Conservation (phyloP, 306 rosid genomes). For the Acacia confusa region DNA sequence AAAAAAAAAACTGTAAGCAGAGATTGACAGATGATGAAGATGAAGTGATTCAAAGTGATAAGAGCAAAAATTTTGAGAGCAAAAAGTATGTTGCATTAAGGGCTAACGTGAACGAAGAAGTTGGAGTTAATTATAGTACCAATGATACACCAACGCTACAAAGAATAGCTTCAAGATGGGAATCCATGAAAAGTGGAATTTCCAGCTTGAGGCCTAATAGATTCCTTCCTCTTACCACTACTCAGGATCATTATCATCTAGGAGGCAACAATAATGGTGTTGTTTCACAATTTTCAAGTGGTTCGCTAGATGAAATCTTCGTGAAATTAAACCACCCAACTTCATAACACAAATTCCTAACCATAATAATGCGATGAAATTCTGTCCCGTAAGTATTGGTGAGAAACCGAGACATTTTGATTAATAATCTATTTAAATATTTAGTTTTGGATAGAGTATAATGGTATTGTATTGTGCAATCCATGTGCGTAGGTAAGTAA, state of each 20-base stretch:
- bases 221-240: constrained; percentile 49
- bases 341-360: constrained; percentile 26
- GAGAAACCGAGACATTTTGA: no score
- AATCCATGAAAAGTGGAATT: constrained; percentile 67
- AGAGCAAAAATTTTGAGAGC: constrained; percentile 52
- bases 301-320: constrained; percentile 89
- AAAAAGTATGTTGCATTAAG: constrained; percentile 59
- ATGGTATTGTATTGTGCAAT: no score
- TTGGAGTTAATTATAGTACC: neutral
- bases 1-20: constrained; percentile 33
- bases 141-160: constrained; percentile 39
- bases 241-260: constrained; percentile 9
- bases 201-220: constrained; percentile 61
- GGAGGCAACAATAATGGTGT: constrained; percentile 28
- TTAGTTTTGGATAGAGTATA: no score
- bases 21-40: constrained; percentile 22
- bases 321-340: constrained; percentile 72
- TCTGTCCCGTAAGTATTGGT: no score
- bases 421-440: no score
- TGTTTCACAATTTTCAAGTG: constrained; percentile 50
- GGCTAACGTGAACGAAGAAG: constrained; percentile 47
- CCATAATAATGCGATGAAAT: no score
- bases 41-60: constrained; percentile 39
- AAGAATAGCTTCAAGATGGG: constrained; percentile 71
- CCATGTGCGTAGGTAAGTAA: no score